These are phyloP conservation scores for Populus hybrid DNA, from an alignment of 441 rosid genomes.

Conservation along the genomic window DNA sequence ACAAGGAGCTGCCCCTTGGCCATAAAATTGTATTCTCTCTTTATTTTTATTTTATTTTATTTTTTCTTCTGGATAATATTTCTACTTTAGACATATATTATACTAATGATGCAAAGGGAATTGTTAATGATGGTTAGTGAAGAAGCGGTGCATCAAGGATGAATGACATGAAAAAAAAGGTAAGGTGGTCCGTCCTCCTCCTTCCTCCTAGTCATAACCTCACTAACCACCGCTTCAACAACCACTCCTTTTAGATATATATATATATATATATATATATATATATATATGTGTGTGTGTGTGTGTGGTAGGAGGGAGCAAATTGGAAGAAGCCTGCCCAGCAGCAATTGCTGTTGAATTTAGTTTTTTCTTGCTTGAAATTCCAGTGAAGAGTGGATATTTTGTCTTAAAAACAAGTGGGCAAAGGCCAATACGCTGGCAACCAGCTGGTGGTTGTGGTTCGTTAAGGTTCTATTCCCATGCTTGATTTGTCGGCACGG, in stretches of 20 bases:
- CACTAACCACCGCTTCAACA: slow-evolving; percentile 5
- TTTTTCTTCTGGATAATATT: too few relatives aligned
- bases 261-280: neutral
- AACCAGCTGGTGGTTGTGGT: too few relatives aligned
- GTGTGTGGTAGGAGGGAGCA: neutral
- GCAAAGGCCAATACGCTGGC: too few relatives aligned
- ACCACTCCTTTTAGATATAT: neutral
- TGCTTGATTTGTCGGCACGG: too few relatives aligned
- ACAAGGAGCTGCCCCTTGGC: too few relatives aligned
- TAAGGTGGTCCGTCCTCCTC: neutral
- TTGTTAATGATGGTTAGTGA: neutral
- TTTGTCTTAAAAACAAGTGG: neutral
- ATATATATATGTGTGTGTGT: too few relatives aligned
- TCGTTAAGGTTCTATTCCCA: too few relatives aligned
- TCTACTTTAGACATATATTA: too few relatives aligned
- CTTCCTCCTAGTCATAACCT: neutral
- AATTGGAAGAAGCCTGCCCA: neutral
- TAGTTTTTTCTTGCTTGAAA: neutral
- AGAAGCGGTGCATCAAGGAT: neutral
- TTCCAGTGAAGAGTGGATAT: neutral
- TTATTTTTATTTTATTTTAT: too few relatives aligned
- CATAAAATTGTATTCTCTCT: too few relatives aligned
- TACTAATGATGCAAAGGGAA: neutral
- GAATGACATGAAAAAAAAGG: too few relatives aligned
- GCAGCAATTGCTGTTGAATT: too few relatives aligned